phyloP scores from a whole-genome alignment of 148 eudicot species.

The Fagopyrum homotropicum region DNA sequence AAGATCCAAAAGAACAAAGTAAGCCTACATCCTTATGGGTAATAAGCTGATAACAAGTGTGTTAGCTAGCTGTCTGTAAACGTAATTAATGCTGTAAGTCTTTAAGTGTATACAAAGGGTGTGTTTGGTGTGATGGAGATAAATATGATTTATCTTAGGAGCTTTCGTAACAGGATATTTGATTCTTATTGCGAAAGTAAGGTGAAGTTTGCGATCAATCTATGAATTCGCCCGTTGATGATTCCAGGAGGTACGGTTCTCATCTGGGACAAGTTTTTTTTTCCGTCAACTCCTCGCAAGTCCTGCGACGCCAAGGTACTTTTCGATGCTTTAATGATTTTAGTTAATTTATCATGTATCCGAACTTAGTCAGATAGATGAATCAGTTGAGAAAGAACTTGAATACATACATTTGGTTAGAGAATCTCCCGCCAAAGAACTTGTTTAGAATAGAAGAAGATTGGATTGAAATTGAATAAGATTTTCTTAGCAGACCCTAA shows the following conservation, averaged over 20 bases:
- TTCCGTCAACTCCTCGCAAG: neutral
- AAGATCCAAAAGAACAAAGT: neutral
- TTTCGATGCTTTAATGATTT: neutral
- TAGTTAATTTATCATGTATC: neutral
- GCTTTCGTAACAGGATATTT: neutral
- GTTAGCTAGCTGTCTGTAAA: too few species aligned
- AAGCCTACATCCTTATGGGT: too few species aligned
- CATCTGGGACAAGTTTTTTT: too few species aligned
- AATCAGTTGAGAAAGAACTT: neutral
- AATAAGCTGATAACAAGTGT: too few species aligned
- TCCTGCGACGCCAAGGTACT: constrained; percentile 11
- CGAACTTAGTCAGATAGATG: neutral
- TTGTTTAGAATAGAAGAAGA: neutral
- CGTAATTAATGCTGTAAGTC: too few species aligned
- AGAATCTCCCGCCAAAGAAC: constrained; percentile 12
- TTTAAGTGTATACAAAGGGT: too few species aligned
- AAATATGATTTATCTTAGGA: neutral
- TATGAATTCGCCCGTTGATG: neutral
- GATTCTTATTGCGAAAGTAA: neutral
- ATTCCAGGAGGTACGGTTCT: too few species aligned
- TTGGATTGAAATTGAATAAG: neutral
- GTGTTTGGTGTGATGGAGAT: too few species aligned
- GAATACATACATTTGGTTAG: neutral
- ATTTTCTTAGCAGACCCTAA: neutral
- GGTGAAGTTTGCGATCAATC: neutral